phyloP scores from a whole-genome alignment of 2,329 filamentous ascomycete genomes.

The Neofusicoccum cordaticola region DNA sequence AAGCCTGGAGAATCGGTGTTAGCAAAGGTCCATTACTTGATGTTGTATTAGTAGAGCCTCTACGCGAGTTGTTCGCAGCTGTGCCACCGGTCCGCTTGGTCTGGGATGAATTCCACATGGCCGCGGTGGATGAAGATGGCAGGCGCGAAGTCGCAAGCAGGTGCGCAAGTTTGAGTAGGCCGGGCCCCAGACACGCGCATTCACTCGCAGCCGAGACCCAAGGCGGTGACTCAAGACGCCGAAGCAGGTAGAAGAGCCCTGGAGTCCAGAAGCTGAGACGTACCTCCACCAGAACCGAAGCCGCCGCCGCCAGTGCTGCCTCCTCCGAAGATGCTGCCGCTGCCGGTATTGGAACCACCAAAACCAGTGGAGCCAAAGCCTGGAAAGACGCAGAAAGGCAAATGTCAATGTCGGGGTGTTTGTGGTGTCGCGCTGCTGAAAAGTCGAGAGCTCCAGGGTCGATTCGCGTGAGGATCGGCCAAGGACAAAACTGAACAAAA shows the following conservation, averaged over 20 bases:
- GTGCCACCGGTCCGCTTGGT: neutral
- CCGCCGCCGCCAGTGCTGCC: conserved; percentile 26
- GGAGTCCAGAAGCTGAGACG: conserved; percentile 15
- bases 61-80: neutral
- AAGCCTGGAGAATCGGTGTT: conserved; percentile 17
- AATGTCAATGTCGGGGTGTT: conserved; percentile 30
- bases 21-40: neutral
- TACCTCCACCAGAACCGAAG: conserved; percentile 27
- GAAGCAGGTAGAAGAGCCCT: neutral
- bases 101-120: neutral
- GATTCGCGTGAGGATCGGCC: conserved; percentile 17
- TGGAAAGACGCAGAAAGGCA: conserved; percentile 32
- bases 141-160: neutral
- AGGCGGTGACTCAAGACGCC: neutral
- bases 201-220: neutral
- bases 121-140: neutral
- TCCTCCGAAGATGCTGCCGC: conserved; percentile 26
- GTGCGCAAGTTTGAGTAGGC: neutral
- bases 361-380: conserved; percentile 36
- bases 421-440: conserved; percentile 17
- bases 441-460: conserved; percentile 17
- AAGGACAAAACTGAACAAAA: conserved; percentile 8
- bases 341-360: conserved; percentile 26
- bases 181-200: neutral
- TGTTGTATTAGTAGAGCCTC: neutral